phyloP scores from a whole-genome alignment of 2,329 filamentous ascomycete genomes.

The Phialophora verrucosa region DNA sequence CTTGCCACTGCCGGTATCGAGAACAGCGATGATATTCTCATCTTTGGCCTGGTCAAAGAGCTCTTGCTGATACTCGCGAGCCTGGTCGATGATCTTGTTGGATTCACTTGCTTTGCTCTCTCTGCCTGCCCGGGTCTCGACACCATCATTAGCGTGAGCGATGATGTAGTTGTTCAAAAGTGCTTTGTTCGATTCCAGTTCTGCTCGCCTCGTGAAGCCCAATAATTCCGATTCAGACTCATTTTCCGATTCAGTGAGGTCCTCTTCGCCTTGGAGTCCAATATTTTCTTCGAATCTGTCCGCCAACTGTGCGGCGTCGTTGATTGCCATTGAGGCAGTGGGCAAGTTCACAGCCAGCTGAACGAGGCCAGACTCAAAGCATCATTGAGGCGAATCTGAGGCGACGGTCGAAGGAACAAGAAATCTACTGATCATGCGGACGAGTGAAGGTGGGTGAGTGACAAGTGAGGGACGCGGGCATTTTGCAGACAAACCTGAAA shows the following conservation, averaged over 20 bases:
- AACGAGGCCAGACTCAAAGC: neutral
- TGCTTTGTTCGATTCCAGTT: constrained; percentile 27
- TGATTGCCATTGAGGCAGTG: constrained; percentile 5
- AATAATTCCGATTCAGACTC: constrained; percentile 9
- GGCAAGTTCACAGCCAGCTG: neutral
- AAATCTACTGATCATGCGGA: neutral
- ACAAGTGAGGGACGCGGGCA: neutral
- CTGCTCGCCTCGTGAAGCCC: neutral
- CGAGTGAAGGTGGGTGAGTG: neutral
- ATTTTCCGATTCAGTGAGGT: constrained; percentile 26
- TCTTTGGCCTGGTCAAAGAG: constrained; percentile 85
- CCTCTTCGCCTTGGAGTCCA: constrained; percentile 7
- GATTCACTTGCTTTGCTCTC: constrained; percentile 55
- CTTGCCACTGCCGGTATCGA: constrained; percentile 77
- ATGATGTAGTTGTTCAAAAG: constrained; percentile 31
- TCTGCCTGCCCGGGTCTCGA: constrained; percentile 12
- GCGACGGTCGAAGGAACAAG: neutral
- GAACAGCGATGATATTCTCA: constrained; percentile 86
- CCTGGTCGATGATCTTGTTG: constrained; percentile 72
- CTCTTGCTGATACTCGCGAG: constrained; percentile 89
- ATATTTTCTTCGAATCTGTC: neutral
- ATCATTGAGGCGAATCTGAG: neutral
- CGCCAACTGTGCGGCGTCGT: neutral
- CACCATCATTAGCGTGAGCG: constrained; percentile 5
- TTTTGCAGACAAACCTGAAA: constrained; percentile 3